Conservation (phyloP, 352 stramenopile genomes). For the Thalassiosira allenii region DNA sequence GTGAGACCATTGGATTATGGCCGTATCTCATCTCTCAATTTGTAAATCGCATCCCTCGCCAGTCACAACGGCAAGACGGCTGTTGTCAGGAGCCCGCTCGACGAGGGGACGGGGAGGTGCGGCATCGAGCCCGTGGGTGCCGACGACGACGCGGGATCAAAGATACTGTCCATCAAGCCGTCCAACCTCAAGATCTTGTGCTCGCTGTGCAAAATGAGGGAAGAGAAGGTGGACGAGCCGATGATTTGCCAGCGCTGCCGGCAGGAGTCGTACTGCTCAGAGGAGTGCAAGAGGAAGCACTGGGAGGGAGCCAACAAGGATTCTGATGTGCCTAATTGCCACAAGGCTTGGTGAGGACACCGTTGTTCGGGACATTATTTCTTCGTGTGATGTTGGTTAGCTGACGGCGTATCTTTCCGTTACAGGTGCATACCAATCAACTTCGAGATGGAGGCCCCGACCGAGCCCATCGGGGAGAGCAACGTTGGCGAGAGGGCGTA, state of each 20-base stretch:
- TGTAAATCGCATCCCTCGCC: no score
- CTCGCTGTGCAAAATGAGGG: slow-evolving; percentile 23
- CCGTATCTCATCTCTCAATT: no score
- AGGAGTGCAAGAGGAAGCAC: slow-evolving; percentile 17
- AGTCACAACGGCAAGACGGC: slow-evolving; percentile 34
- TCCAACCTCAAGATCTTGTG: slow-evolving; percentile 23
- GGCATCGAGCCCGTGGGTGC: slow-evolving; percentile 1
- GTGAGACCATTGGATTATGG: no score
- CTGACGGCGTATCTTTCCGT: not conserved
- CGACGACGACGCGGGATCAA: not conserved
- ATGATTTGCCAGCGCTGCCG: slow-evolving; percentile 10
- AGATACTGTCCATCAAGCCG: slow-evolving; percentile 25
- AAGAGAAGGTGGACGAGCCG: not conserved
- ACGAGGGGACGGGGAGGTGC: not conserved
- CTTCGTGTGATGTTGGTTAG: not conserved
- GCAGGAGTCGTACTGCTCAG: slow-evolving; percentile 6
- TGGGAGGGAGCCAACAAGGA: slow-evolving; percentile 19
- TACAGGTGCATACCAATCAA: slow-evolving; percentile 17
- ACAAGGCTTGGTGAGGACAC: slow-evolving; percentile 17
- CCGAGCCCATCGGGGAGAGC: not conserved
- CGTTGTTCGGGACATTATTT: not conserved
- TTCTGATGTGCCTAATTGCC: slow-evolving; percentile 8
- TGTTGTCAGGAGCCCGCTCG: slow-evolving; percentile 15
- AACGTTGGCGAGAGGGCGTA: not conserved
- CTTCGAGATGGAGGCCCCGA: slow-evolving; percentile 12